Evolutionary conservation across 73 alveolate genomes (phyloP).

Genomic region (Paramecium pentaurelia): DNA sequence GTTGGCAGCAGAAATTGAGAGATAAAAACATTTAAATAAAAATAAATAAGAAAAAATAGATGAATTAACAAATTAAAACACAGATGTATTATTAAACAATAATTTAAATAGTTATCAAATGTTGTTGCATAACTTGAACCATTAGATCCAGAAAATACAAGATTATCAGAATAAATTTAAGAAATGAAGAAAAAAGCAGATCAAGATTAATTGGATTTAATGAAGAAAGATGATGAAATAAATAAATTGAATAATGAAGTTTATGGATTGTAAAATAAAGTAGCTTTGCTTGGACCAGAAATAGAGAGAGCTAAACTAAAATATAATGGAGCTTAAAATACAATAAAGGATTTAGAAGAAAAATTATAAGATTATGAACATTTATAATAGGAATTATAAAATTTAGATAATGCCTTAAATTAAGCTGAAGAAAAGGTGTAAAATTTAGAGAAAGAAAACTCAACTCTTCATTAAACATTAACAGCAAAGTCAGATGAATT

Average conservation of each 20-base stretch:
- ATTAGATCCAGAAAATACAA: conserved; percentile 13
- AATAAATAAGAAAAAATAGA: background rate
- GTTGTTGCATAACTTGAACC: conserved; percentile 34
- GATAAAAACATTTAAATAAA: background rate
- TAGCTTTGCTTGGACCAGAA: conserved; percentile 7
- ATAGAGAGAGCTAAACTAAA: background rate
- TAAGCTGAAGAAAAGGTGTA: background rate
- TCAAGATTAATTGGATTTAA: background rate
- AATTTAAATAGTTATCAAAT: background rate
- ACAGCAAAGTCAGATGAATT: conserved; percentile 8
- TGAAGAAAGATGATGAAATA: conserved; percentile 1
- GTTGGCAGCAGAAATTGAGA: conserved; percentile 19
- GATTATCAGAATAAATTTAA: conserved; percentile 8
- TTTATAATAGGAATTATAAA: background rate
- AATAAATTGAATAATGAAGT: background rate
- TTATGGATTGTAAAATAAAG: background rate
- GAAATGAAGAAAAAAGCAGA: background rate
- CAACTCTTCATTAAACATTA: background rate
- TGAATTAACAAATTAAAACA: conserved; percentile 7
- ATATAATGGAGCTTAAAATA: background rate
- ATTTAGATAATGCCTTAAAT: background rate
- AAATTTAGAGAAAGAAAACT: background rate
- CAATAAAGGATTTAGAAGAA: background rate
- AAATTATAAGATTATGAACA: conserved; percentile 18
- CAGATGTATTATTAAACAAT: background rate